These are phyloP conservation scores for Haplosporangium sp. DNA, from an alignment of 371 early-diverging fungal species.

Conservation along the genomic window DNA sequence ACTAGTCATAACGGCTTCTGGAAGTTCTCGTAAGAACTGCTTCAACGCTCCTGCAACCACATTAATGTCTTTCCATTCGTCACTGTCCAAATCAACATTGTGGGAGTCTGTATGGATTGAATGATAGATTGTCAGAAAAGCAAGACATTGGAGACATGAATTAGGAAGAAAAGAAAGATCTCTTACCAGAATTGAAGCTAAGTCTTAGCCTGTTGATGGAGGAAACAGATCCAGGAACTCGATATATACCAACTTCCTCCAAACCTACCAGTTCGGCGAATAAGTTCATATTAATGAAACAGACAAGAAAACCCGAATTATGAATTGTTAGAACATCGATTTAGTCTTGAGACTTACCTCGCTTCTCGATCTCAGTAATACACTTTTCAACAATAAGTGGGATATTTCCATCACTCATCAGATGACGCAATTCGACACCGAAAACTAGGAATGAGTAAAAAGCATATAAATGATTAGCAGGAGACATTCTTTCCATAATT, in stretches of 20 bases:
- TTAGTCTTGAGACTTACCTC: slow-evolving; percentile 56
- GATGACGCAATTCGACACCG: slow-evolving; percentile 69
- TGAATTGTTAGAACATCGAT: neutral
- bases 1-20: slow-evolving; percentile 92
- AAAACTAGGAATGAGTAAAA: slow-evolving; percentile 57
- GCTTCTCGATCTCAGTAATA: slow-evolving; percentile 78
- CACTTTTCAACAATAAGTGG: slow-evolving; percentile 78
- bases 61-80: slow-evolving; percentile 86
- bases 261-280: slow-evolving; percentile 56
- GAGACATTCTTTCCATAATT: neutral
- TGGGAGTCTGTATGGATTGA: slow-evolving; percentile 45
- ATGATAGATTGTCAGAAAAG: neutral
- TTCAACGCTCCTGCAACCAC: slow-evolving; percentile 92
- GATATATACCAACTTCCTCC: slow-evolving; percentile 88
- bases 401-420: slow-evolving; percentile 71
- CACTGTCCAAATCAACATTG: slow-evolving; percentile 69
- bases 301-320: neutral
- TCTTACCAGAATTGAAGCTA: slow-evolving; percentile 71
- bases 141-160: neutral
- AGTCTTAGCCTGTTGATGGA: slow-evolving; percentile 71
- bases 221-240: slow-evolving; percentile 80
- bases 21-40: slow-evolving; percentile 93
- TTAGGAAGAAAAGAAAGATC: neutral
- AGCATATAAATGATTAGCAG: neutral
- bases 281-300: neutral